These are phyloP conservation scores for Blepharisma japonicum DNA, from an alignment of 73 alveolate genomes.

Conservation along the genomic window DNA sequence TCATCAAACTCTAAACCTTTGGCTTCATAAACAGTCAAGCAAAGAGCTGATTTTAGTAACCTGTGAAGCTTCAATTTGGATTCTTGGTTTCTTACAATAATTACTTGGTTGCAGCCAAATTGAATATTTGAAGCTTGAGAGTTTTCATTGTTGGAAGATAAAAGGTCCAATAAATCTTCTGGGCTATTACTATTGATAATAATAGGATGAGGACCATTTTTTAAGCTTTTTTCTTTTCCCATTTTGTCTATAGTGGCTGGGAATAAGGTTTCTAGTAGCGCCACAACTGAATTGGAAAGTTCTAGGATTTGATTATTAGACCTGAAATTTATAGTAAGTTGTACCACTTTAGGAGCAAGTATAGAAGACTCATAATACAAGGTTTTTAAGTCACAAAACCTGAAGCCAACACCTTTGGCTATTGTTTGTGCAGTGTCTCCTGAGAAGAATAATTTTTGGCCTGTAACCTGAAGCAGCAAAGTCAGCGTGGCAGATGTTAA, in stretches of 20 bases:
- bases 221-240: slow-evolving; percentile 18
- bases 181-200: slow-evolving; percentile 14
- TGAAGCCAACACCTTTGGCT: slow-evolving; percentile 75
- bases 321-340: slow-evolving; percentile 42
- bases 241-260: slow-evolving; percentile 34
- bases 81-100: slow-evolving; percentile 71
- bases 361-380: slow-evolving; percentile 55
- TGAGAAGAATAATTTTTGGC: slow-evolving; percentile 47
- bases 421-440: slow-evolving; percentile 87
- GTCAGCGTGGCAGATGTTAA: slow-evolving; percentile 52
- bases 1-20: slow-evolving; percentile 83
- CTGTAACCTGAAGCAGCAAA: slow-evolving; percentile 42
- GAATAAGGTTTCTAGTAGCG: slow-evolving; percentile 31
- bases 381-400: slow-evolving; percentile 54
- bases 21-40: slow-evolving; percentile 79
- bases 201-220: slow-evolving; percentile 37
- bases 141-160: slow-evolving; percentile 23
- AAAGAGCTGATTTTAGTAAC: slow-evolving; percentile 52
- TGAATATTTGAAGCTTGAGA: slow-evolving; percentile 29
- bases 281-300: slow-evolving; percentile 32
- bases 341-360: slow-evolving; percentile 49
- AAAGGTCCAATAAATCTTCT: background rate
- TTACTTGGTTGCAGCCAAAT: slow-evolving; percentile 80
- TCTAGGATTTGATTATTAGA: slow-evolving; percentile 33
- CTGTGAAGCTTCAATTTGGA: slow-evolving; percentile 56